Percentiles rank a stretch among this genome's conserved stretches.
Evolutionary conservation across 73 alveolate genomes (phyloP).

Genomic region (Halteria grandinella): DNA sequence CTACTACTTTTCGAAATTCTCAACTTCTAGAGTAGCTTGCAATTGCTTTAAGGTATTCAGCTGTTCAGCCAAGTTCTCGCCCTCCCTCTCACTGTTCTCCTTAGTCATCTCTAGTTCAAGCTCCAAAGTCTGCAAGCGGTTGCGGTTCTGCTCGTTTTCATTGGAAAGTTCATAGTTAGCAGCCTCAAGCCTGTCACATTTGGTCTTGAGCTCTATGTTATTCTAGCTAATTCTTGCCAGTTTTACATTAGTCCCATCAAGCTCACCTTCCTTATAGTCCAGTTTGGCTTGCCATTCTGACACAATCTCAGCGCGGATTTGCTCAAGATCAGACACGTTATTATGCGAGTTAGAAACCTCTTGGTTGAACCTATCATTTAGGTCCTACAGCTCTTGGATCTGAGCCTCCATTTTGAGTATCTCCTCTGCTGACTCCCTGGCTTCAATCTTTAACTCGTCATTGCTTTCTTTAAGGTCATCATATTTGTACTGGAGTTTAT

Average conservation of each 20-base stretch:
- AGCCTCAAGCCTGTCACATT: slow-evolving; percentile 5
- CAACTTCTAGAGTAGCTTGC: no score
- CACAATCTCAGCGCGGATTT: slow-evolving; percentile 11
- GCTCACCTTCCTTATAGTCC: slow-evolving; percentile 26
- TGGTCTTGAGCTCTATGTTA: slow-evolving; percentile 26
- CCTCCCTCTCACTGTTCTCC: slow-evolving; percentile 38
- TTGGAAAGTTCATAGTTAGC: not conserved
- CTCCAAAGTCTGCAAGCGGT: slow-evolving; percentile 7
- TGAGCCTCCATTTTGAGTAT: slow-evolving; percentile 28
- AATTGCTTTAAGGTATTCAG: no score
- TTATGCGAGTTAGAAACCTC: slow-evolving; percentile 2
- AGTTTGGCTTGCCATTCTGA: not conserved
- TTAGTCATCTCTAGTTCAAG: slow-evolving; percentile 49
- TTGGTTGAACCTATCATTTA: slow-evolving; percentile 5
- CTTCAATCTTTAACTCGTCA: slow-evolving; percentile 29
- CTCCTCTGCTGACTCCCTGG: slow-evolving; percentile 34
- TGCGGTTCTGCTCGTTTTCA: slow-evolving; percentile 11
- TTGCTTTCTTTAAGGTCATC: slow-evolving; percentile 39
- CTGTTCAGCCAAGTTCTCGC: slow-evolving; percentile 12
- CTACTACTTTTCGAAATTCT: no score
- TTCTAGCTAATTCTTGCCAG: slow-evolving; percentile 26
- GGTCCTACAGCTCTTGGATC: not conserved
- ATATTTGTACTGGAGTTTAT: not conserved
- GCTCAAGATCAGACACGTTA: slow-evolving; percentile 8
- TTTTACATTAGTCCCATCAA: slow-evolving; percentile 22